These are phyloP conservation scores for Paspalum notatum DNA, from an alignment of 176 grass and related monocot genomes.

Conservation along the genomic window DNA sequence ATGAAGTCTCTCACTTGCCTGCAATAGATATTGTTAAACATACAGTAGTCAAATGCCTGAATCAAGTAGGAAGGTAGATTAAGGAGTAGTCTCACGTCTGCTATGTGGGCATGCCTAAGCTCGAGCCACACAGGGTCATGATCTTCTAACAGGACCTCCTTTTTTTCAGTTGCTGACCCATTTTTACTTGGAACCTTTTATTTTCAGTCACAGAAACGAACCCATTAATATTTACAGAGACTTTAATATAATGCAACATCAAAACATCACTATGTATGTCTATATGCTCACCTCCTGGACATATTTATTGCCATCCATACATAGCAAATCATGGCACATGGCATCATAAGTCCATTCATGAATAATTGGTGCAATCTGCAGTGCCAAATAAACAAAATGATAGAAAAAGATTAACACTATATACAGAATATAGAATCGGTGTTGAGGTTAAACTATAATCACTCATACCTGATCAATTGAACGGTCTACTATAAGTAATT, in stretches of 20 bases:
- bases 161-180: slow-evolving; percentile 73
- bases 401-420: slow-evolving; percentile 5
- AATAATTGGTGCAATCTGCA: slow-evolving; percentile 91
- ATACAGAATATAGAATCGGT: not conserved
- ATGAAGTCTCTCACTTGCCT: slow-evolving; percentile 96
- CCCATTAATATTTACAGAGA: not conserved
- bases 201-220: slow-evolving; percentile 47
- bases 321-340: slow-evolving; percentile 94
- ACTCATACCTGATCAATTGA: slow-evolving; percentile 78
- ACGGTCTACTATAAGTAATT: slow-evolving; percentile 95
- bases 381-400: slow-evolving; percentile 32
- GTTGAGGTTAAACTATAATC: slow-evolving; percentile 11
- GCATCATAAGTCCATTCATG: slow-evolving; percentile 99
- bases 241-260: not conserved
- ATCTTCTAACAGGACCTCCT: slow-evolving; percentile 88
- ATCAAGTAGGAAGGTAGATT: slow-evolving; percentile 20
- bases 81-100: slow-evolving; percentile 65
- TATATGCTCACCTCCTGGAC: slow-evolving; percentile 69
- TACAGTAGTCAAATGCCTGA: not conserved
- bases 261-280: slow-evolving; percentile 23
- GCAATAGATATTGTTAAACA: slow-evolving; percentile 40
- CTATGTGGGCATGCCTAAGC: slow-evolving; percentile 93
- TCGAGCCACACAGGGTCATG: slow-evolving; percentile 98
- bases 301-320: slow-evolving; percentile 97
- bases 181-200: slow-evolving; percentile 86